Evolutionary conservation across 208 protist species (phyloP).

Genomic region (Leishmania arabica): DNA sequence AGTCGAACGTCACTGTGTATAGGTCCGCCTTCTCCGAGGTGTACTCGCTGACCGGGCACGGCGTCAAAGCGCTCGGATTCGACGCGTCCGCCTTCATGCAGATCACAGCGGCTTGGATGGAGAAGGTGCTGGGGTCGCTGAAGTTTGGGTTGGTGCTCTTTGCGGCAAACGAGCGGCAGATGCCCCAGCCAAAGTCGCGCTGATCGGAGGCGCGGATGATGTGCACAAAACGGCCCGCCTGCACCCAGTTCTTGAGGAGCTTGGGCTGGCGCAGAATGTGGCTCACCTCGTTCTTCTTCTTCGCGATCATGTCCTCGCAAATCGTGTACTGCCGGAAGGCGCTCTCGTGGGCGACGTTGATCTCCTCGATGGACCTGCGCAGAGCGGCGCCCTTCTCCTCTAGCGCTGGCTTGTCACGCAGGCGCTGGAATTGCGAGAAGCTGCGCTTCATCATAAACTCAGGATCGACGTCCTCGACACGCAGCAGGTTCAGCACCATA

Average conservation of each 20-base stretch:
- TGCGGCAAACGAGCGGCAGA: conserved; percentile 77
- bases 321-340: conserved; percentile 88
- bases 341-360: conserved; percentile 74
- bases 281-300: conserved; percentile 64
- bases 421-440: conserved; percentile 98
- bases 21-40: conserved; percentile 84
- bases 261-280: conserved; percentile 86
- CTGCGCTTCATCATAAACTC: conserved; percentile 97
- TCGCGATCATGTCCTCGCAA: conserved; percentile 76
- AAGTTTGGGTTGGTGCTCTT: conserved; percentile 51
- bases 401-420: conserved; percentile 85
- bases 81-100: conserved; percentile 70
- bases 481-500: conserved; percentile 99
- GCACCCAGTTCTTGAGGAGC: conserved; percentile 94
- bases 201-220: conserved; percentile 72
- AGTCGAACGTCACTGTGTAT: conserved; percentile 86
- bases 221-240: conserved; percentile 95
- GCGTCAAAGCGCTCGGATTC: conserved; percentile 43
- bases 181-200: conserved; percentile 84
- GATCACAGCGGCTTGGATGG: conserved; percentile 80
- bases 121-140: conserved; percentile 69
- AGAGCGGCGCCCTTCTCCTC: conserved; percentile 72
- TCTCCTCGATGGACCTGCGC: conserved; percentile 55
- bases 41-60: conserved; percentile 84
- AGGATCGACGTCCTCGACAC: conserved; percentile 97